Evolutionary conservation across 2,329 filamentous ascomycete genomes (phyloP), one percentile per base, ranked within the genome.

Genomic region (Xylariaceae sp.): DNA sequence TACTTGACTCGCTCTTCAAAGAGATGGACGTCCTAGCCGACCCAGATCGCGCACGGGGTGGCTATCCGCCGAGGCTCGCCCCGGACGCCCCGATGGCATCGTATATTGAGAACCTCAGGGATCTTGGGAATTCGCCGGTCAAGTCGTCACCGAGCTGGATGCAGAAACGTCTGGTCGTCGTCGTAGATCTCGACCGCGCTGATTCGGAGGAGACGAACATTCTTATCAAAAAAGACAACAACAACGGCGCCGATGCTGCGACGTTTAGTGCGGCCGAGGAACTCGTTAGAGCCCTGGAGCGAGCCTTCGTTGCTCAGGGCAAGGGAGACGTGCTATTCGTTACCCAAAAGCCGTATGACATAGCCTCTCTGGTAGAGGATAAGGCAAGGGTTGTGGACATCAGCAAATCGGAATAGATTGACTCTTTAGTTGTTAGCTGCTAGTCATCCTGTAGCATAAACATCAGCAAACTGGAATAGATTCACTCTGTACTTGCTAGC

Each of bases 291-390:
- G 44, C 20, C 2, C 44, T 52, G 2, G 43, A 46, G 44, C 23
- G 44, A 10, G 37, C 47, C 1, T 42, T 52, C 19, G 44, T 52
- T 5, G n/a, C 18, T 10, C 19, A 20, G 4, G 43, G 16, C 9
- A 46, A 41, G 12, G 50, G 43, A 6, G 20, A 42, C 9, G 43
- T 52, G 20, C 14, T 52, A 10, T 23, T 47, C 37, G 45, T 52
- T 14, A 26, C 19, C 14, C 40, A 19, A 16, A 12, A 18, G 2
- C 20, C 32, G 20, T 52, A 18, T 9, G 29, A 23, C 12, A 20
- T 48, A 7, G 29, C 45, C 10, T 2, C 16, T 40, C 3, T 40
- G 7, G 29, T 48, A 7, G 20, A 23, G 32, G 19, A 40, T 21
- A 6, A 20, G 12, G 26, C 3, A 20, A 40, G 18, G 3, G 19